Evolutionary conservation across 768 basidiomycete species (phyloP).

Genomic region (Kwoniella sp.): DNA sequence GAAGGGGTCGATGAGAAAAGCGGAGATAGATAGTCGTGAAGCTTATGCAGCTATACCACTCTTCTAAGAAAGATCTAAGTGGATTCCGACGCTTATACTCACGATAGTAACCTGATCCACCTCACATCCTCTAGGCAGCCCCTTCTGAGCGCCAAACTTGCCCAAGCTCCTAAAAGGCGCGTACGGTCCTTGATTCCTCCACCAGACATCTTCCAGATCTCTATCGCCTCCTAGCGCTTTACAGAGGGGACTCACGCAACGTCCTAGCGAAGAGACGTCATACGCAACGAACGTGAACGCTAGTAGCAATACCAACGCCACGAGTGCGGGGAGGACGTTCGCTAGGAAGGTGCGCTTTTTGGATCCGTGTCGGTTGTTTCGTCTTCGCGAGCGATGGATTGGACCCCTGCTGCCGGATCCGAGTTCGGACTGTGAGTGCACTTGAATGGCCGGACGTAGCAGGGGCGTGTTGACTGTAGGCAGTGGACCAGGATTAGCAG

Average conservation of each 20-base stretch:
- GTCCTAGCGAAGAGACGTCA: slow-evolving; percentile 39
- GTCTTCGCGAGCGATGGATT: neutral
- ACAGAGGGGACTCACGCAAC: slow-evolving; percentile 42
- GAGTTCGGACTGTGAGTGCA: neutral
- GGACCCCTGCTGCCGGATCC: too few relatives aligned
- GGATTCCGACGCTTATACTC: slow-evolving; percentile 18
- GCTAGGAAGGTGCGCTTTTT: neutral
- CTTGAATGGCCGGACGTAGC: neutral
- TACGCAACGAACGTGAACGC: slow-evolving; percentile 25
- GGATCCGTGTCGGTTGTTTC: neutral
- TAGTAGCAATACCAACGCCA: slow-evolving; percentile 8
- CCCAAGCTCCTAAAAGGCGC: slow-evolving; percentile 40
- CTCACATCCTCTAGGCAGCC: slow-evolving; percentile 46
- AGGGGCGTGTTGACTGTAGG: neutral
- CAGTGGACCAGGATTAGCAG: neutral
- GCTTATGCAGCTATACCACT: neutral
- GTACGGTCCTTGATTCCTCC: slow-evolving; percentile 47
- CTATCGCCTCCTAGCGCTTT: slow-evolving; percentile 28
- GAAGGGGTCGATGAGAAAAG: neutral
- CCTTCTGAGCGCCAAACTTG: slow-evolving; percentile 36
- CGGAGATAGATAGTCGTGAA: neutral
- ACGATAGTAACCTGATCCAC: slow-evolving; percentile 49
- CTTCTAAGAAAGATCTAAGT: too few relatives aligned
- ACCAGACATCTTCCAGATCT: slow-evolving; percentile 38
- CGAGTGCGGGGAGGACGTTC: slow-evolving; percentile 16